Percentiles rank a stretch among this genome's conserved stretches.
Evolutionary conservation across 2,329 filamentous ascomycete species (phyloP).

Genomic region (Cordyceps fumosorosea): DNA sequence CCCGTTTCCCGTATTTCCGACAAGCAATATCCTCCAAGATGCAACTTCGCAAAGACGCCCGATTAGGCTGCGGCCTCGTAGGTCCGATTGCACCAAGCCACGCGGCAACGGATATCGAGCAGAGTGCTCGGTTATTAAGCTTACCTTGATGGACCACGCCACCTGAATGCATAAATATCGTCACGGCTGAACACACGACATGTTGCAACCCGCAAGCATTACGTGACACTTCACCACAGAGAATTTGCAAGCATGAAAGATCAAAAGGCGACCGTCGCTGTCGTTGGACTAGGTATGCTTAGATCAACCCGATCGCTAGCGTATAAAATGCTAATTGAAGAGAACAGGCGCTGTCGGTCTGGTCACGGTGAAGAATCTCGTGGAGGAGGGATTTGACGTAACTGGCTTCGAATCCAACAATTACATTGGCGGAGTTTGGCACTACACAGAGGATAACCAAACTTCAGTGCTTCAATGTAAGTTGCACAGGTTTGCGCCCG

Average conservation of each 20-base stretch:
- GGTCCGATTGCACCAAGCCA: not conserved
- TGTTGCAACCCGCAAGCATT: not conserved
- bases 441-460: conserved; percentile 31
- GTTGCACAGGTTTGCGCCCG: not conserved
- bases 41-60: not conserved
- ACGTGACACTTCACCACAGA: not conserved
- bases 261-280: not conserved
- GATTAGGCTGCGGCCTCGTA: not conserved
- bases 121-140: not conserved
- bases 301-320: not conserved
- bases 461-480: conserved; percentile 31
- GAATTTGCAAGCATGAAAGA: not conserved
- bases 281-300: not conserved
- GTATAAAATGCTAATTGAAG: not conserved
- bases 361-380: conserved; percentile 22
- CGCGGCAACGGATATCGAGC: not conserved
- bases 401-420: conserved; percentile 36
- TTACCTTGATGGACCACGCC: not conserved
- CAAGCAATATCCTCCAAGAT: not conserved
- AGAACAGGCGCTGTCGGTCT: not conserved
- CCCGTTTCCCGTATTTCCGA: not conserved
- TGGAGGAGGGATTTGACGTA: conserved; percentile 38
- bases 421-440: conserved; percentile 38
- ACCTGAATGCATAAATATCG: not conserved
- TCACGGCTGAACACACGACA: not conserved